Evolutionary conservation across 768 basidiomycete genomes (phyloP), one percentile per base, ranked within the genome.

Genomic region (Lactarius deliciosus): DNA sequence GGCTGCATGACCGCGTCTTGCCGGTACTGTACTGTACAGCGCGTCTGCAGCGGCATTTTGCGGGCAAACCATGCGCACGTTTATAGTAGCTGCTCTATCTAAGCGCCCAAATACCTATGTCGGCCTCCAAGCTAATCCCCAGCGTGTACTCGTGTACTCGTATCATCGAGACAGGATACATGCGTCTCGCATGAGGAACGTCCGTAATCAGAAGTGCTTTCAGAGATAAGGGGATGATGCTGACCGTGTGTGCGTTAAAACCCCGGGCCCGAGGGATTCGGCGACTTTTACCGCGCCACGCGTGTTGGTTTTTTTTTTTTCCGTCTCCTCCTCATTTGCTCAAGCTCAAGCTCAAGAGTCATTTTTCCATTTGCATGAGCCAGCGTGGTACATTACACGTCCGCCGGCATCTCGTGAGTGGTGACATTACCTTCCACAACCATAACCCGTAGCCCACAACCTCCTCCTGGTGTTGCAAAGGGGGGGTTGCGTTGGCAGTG

Each of bases 361-460:
- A 22, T 1, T 22, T 25, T 28, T 53, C 13, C 50, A 15, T 53
- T 53, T 25, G 11, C 11, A 25, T 25, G 22, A 11, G 47, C 47
- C n/a, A 22, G 22, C 11, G 47, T 25, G 22, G 22, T 22, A 22
- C 45, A 47, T 55, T 28, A 32, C 8, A n/a, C 28, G 15, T 55
- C 54, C 10, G 32, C 16, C n/a, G 10, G 30, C 8, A 56, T 20
- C 55, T 56, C 30, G 32, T 30, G 20, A 25, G 50, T 11, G 25
- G 50, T 53, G 15, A 18, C 6, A 18, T 41, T 18, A 16, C 16
- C 41, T 18, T 41, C 6, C 6, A 7, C 41, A 18, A 53, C 22
- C 15, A 53, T 53, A 53, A 53, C 50, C 50, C 50, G 50, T 22
- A 53, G 22, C 50, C 50, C 50, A 22, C 43, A n/a, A 54, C 55